Percentiles rank a stretch among this genome's conserved stretches.
phyloP scores from a whole-genome alignment of 2,329 filamentous ascomycete genomes.

The Akanthomyces dipterigenus region DNA sequence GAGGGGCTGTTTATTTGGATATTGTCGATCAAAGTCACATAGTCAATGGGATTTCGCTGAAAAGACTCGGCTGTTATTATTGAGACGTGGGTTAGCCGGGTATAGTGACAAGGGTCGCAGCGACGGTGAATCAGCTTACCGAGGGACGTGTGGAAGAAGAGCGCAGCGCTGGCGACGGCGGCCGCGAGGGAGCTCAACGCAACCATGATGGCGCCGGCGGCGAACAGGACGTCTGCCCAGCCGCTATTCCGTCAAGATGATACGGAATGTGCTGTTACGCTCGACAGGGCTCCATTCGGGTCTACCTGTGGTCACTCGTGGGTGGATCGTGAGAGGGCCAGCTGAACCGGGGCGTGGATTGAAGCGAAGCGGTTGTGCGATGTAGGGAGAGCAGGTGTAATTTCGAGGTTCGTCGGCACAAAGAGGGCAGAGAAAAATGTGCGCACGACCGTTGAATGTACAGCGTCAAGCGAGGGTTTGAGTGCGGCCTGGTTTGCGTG shows the following conservation, averaged over 20 bases:
- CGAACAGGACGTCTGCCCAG: neutral
- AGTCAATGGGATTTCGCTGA: slow-evolving; percentile 68
- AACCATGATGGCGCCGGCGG: slow-evolving; percentile 23
- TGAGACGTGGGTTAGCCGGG: slow-evolving; percentile 9
- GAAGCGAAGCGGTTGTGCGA: neutral
- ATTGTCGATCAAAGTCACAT: slow-evolving; percentile 67
- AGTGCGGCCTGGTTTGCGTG: neutral
- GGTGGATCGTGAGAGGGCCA: neutral
- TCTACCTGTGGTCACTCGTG: neutral
- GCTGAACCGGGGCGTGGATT: neutral
- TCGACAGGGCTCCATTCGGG: slow-evolving; percentile 3
- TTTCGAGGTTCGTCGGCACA: neutral
- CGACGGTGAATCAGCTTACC: slow-evolving; percentile 19
- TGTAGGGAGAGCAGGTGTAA: neutral
- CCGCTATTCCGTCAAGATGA: neutral
- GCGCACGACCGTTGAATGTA: neutral
- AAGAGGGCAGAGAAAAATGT: neutral
- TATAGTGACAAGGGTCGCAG: neutral
- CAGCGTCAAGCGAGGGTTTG: neutral
- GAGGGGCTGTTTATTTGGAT: slow-evolving; percentile 71
- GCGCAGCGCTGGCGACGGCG: slow-evolving; percentile 24
- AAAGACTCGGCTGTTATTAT: slow-evolving; percentile 56
- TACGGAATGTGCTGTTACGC: neutral
- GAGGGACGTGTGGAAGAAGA: slow-evolving; percentile 25
- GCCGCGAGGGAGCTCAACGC: slow-evolving; percentile 25